These are phyloP conservation scores for Platanus orientalis DNA, from an alignment of 164 flowering plant genomes.

Conservation along the genomic window DNA sequence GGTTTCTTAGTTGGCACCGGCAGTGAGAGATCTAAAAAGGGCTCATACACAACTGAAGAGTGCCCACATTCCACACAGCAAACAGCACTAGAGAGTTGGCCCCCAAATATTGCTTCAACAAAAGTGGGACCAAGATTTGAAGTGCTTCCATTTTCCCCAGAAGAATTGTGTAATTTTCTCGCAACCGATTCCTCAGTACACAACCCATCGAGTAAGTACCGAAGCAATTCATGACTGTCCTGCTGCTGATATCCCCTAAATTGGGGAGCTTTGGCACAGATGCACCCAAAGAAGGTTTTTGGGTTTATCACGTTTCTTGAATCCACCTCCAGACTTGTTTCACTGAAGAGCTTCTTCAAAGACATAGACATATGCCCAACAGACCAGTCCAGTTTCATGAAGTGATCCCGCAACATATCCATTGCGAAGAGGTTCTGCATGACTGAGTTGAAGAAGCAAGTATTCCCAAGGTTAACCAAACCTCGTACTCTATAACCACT, in stretches of 20 bases:
- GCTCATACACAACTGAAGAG: constrained; percentile 84
- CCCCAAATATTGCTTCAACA: constrained; percentile 80
- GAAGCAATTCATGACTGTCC: constrained; percentile 94
- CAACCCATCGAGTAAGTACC: constrained; percentile 80
- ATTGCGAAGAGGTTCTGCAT: constrained; percentile 83
- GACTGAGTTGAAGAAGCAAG: constrained; percentile 90
- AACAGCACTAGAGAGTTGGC: constrained; percentile 81
- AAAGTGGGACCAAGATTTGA: constrained; percentile 33
- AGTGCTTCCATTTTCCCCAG: constrained; percentile 25
- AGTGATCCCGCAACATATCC: constrained; percentile 47
- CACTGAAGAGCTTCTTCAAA: constrained; percentile 67
- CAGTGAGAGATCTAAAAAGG: constrained; percentile 85
- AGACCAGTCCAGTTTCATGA: constrained; percentile 38
- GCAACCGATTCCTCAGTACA: constrained; percentile 52
- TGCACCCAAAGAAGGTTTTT: constrained; percentile 58
- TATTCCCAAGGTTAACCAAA: constrained; percentile 77
- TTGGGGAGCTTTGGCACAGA: constrained; percentile 85
- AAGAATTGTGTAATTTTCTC: constrained; percentile 30
- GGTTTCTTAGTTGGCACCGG: constrained; percentile 81
- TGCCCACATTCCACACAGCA: constrained; percentile 79
- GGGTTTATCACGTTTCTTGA: constrained; percentile 58
- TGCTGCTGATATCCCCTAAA: constrained; percentile 92
- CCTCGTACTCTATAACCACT: constrained; percentile 58
- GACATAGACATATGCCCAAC: constrained; percentile 59
- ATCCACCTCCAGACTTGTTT: constrained; percentile 44